A percentile compares a stretch with the other conserved stretches of the same genome.
phyloP scores from a whole-genome alignment of 2,329 filamentous ascomycete species.

The Periconia sp. region DNA sequence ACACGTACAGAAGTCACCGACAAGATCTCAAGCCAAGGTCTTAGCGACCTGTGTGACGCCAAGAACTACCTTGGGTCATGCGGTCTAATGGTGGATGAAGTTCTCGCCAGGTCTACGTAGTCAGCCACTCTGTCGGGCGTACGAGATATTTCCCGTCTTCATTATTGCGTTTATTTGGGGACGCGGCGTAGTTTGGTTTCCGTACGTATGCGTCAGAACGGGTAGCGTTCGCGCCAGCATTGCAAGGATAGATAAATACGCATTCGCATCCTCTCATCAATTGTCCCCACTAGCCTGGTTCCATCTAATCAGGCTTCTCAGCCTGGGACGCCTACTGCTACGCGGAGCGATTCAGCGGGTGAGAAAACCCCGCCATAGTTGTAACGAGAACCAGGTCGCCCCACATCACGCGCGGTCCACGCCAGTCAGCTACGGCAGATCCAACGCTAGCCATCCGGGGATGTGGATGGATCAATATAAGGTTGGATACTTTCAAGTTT shows the following conservation, averaged over 20 bases:
- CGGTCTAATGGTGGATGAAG: slow-evolving; percentile 43
- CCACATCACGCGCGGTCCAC: slow-evolving; percentile 40
- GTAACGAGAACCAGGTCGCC: slow-evolving; percentile 30
- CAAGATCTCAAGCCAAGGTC: slow-evolving; percentile 52
- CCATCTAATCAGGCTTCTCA: slow-evolving; percentile 7
- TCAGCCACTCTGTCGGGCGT: slow-evolving; percentile 5
- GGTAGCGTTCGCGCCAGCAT: slow-evolving; percentile 19
- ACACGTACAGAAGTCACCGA: slow-evolving; percentile 49
- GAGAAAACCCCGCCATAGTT: slow-evolving; percentile 33
- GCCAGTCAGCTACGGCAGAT: slow-evolving; percentile 41
- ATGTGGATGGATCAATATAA: slow-evolving; percentile 37
- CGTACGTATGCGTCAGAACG: slow-evolving; percentile 20
- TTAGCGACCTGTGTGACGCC: slow-evolving; percentile 63
- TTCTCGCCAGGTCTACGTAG: slow-evolving; percentile 37
- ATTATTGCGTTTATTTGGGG: slow-evolving; percentile 15
- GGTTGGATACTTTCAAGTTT: slow-evolving; percentile 17
- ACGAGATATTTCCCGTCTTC: background rate
- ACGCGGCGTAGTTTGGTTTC: slow-evolving; percentile 1
- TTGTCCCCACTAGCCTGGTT: slow-evolving; percentile 29
- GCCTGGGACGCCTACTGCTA: slow-evolving; percentile 22
- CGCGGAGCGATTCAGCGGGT: slow-evolving; percentile 20
- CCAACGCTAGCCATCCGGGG: slow-evolving; percentile 21
- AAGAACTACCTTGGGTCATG: slow-evolving; percentile 52
- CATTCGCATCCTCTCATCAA: slow-evolving; percentile 18
- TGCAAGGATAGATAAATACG: slow-evolving; percentile 19